Evolutionary conservation across 1,284 basidiomycete genomes (phyloP).

Genomic region (Rhizoctonia solani): DNA sequence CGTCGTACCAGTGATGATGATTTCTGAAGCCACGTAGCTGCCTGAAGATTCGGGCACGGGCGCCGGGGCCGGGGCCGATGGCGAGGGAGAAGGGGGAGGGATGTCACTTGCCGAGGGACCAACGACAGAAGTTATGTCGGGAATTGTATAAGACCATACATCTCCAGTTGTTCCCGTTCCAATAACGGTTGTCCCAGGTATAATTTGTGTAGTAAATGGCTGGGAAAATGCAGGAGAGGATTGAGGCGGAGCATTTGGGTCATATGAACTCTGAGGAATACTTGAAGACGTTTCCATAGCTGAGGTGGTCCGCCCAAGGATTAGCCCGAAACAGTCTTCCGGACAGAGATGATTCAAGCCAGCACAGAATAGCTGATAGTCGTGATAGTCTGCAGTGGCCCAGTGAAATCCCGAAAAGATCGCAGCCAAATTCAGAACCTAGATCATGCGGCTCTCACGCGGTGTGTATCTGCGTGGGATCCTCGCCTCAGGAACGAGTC

Average conservation of each 20-base stretch:
- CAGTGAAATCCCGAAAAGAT: neutral
- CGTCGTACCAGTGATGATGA: slow-evolving; percentile 11
- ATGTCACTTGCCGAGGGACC: neutral
- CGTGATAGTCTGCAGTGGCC: neutral
- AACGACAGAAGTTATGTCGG: neutral
- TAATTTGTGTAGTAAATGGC: slow-evolving; percentile 8
- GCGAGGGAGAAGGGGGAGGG: neutral
- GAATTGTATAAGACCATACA: slow-evolving; percentile 33
- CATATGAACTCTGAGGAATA: neutral
- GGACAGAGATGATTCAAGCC: too few relatives aligned
- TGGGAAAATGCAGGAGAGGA: neutral
- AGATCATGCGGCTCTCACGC: slow-evolving; percentile 31
- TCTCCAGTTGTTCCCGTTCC: slow-evolving; percentile 19
- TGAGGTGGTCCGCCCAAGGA: neutral
- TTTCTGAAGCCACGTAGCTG: neutral
- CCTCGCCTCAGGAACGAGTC: neutral
- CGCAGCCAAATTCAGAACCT: slow-evolving; percentile 13
- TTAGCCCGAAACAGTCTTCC: neutral
- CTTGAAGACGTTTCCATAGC: slow-evolving; percentile 10
- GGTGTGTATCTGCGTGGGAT: slow-evolving; percentile 18
- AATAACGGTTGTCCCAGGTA: slow-evolving; percentile 27
- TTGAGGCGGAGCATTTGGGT: neutral
- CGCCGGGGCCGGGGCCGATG: neutral
- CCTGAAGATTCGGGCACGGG: neutral
- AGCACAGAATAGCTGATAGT: too few relatives aligned